Conservation (phyloP, 768 basidiomycete genomes). For the Collybia sp. region DNA sequence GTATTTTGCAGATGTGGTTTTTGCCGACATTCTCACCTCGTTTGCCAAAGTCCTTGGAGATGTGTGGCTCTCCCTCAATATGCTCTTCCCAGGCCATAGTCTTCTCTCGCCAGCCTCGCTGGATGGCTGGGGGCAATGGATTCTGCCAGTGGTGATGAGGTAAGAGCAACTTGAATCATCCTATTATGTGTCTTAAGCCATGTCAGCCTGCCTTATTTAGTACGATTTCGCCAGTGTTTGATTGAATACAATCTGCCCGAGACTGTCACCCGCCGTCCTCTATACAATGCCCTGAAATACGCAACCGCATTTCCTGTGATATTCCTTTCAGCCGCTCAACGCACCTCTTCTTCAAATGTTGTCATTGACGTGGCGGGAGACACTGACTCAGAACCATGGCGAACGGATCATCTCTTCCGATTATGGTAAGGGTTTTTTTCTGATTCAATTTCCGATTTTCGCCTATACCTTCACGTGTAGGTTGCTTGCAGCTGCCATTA, state of each 20-base stretch:
- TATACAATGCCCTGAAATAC: constrained; percentile 94
- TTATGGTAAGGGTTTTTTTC: constrained; percentile 58
- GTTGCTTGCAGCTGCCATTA: constrained; percentile 79
- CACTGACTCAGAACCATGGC: constrained; percentile 49
- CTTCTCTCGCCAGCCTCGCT: constrained; percentile 59
- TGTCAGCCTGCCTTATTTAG: constrained; percentile 73
- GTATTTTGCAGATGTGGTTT: constrained; percentile 87
- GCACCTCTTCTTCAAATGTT: constrained; percentile 60
- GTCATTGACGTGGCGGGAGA: constrained; percentile 42
- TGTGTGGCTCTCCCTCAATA: constrained; percentile 81
- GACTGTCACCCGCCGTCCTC: constrained; percentile 65
- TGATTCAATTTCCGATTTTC: background rate
- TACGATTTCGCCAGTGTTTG: constrained; percentile 93
- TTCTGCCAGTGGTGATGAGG: constrained; percentile 87
- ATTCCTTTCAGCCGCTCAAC: constrained; percentile 87
- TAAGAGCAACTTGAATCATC: constrained; percentile 24
- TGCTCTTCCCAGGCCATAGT: constrained; percentile 83
- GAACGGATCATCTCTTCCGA: constrained; percentile 78
- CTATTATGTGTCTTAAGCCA: constrained; percentile 3
- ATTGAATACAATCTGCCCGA: constrained; percentile 68
- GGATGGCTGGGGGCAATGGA: constrained; percentile 65
- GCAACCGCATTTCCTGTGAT: constrained; percentile 97
- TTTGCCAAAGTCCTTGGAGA: constrained; percentile 97
- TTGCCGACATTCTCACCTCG: constrained; percentile 95
- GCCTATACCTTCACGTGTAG: constrained; percentile 31